Base-by-base conservation (phyloP, 805 yeast genomes). In the Monosporozyma unispora region DNA sequence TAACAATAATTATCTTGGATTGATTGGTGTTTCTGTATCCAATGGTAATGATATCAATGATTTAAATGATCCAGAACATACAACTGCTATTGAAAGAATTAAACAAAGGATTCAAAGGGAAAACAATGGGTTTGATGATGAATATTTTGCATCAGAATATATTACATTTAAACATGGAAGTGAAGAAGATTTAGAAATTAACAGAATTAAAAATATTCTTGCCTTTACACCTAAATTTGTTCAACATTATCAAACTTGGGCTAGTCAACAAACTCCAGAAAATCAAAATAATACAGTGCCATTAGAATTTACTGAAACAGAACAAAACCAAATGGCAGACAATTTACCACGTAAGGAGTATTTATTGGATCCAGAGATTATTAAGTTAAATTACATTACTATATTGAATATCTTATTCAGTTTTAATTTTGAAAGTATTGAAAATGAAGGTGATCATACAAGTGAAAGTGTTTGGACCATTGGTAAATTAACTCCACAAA, bases 1-100 rank as follows among this genome's bases (percentile, higher is more conserved):
- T 66, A 80, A 89, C 57, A 73, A 79, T 52, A 74, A 74, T 27
- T 87, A 87, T 62, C 72, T 73, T 23, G 79, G 70, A 1, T 72
- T 80, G 25, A 66, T 93, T 6, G 80, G 78, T 0, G 76, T 84
- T 0, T 84, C 96, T 0, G 53, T 83, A 1, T 68, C 83, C 2
- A 83, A 81, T 53, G 97, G 96, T 2, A 93, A 93, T 60, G 98
- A 91, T 63, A 86, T 93, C 50, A 91, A 89, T 64, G 97, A 91
- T 55, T 63, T 91, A 16, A 79, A 80, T 1, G 84, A 84, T 53
- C 96, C 97, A 0, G 98, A 91, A 59, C 71, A 72, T 25, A 74
- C 86, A 2, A 63, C 73, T 1, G 68, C 78, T 0, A 72, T 70
- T 40, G 85, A 80, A 29, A 68, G 96, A 46, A 72, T 80, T n/a